phyloP scores from a whole-genome alignment of 805 yeast species.

The Ogataea saltuana region DNA sequence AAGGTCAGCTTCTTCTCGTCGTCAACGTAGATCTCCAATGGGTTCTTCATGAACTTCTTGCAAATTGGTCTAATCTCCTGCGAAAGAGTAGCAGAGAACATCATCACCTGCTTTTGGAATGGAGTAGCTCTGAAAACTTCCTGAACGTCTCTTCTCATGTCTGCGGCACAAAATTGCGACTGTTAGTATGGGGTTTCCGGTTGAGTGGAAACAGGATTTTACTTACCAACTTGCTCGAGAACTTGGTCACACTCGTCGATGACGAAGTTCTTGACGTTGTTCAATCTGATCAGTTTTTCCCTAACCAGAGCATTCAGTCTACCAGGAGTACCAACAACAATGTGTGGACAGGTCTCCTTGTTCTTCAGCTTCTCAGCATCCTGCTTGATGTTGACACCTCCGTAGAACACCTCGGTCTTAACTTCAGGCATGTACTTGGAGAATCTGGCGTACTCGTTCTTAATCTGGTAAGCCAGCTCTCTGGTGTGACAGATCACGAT shows the following conservation, averaged over 20 bases:
- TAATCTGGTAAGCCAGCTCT: constrained; percentile 97
- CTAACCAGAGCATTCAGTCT: constrained; percentile 92
- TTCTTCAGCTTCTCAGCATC: constrained; percentile 86
- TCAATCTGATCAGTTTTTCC: constrained; percentile 83
- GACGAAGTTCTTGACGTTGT: constrained; percentile 90
- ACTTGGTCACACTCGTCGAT: constrained; percentile 99
- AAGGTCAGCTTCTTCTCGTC: constrained; percentile 96
- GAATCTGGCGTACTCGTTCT: constrained; percentile 95
- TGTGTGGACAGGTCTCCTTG: constrained; percentile 94
- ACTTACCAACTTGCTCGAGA: constrained; percentile 56
- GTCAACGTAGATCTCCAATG: constrained; percentile 95
- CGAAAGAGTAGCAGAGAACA: constrained; percentile 96
- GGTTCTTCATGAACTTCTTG: constrained; percentile 97
- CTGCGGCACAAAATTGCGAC: too few relatives aligned
- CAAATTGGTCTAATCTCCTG: constrained; percentile 95
- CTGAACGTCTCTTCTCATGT: constrained; percentile 98
- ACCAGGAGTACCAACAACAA: constrained; percentile 98
- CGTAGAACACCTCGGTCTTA: constrained; percentile 93
- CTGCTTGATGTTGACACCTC: constrained; percentile 85
- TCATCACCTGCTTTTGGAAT: constrained; percentile 98
- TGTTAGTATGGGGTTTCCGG: too few relatives aligned
- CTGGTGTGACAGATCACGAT: constrained; percentile 97
- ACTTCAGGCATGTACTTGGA: constrained; percentile 99
- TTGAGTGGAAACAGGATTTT: neutral
- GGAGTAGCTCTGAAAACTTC: constrained; percentile 97